These are phyloP conservation scores for Cyclostephanos invisitatus DNA, from an alignment of 108 stramenopile genomes.

Conservation along the genomic window DNA sequence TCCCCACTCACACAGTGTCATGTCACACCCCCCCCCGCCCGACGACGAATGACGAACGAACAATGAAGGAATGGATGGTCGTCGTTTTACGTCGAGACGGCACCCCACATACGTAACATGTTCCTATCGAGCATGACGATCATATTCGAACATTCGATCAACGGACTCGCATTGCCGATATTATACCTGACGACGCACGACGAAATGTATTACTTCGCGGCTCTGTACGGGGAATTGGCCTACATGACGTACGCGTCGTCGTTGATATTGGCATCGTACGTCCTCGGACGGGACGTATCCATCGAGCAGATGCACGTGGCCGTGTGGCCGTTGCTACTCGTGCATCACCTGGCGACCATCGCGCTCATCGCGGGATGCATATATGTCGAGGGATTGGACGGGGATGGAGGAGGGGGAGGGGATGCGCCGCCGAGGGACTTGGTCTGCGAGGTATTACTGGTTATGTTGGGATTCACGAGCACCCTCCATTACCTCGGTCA, in stretches of 20 bases:
- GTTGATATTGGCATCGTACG: constrained; percentile 20
- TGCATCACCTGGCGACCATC: constrained; percentile 34
- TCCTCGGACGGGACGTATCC: constrained; percentile 25
- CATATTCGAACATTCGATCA: constrained; percentile 33
- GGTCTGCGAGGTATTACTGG: constrained; percentile 25
- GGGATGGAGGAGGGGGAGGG: background rate
- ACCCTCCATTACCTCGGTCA: constrained; percentile 36
- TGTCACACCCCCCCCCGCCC: no score
- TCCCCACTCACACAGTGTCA: background rate
- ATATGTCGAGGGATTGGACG: constrained; percentile 16
- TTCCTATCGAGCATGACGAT: constrained; percentile 28
- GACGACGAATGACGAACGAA: background rate
- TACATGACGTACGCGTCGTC: constrained; percentile 31
- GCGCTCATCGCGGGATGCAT: constrained; percentile 29
- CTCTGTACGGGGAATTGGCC: constrained; percentile 37
- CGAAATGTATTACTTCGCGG: constrained; percentile 27
- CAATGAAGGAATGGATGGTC: constrained; percentile 44
- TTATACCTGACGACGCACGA: constrained; percentile 26
- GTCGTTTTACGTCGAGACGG: constrained; percentile 40
- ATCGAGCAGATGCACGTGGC: constrained; percentile 41
- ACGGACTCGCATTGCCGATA: constrained; percentile 31
- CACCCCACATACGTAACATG: constrained; percentile 34
- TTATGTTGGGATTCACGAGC: constrained; percentile 36
- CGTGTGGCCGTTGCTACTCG: constrained; percentile 36
- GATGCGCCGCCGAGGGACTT: constrained; percentile 13